Percentiles rank a stretch among this genome's conserved stretches.
Evolutionary conservation across 2,329 filamentous ascomycete species (phyloP).

Genomic region (Geoglossum cookeanum): DNA sequence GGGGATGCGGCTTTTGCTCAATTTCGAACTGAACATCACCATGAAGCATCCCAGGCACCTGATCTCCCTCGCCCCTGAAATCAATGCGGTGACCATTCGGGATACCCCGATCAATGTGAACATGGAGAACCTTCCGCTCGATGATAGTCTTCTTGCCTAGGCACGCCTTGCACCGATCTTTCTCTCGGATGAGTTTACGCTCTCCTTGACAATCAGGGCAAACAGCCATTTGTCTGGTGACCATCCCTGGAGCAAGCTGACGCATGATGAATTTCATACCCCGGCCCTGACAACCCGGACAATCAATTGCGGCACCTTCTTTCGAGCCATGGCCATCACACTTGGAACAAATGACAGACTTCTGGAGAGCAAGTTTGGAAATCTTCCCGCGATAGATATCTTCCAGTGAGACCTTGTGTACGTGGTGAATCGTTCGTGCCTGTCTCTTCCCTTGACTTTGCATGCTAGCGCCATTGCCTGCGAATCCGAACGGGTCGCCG

Average conservation of each 20-base stretch:
- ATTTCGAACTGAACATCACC: slow-evolving; percentile 98
- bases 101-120: slow-evolving; percentile 91
- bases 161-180: slow-evolving; percentile 95
- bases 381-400: slow-evolving; percentile 97
- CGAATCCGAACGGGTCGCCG: slow-evolving; percentile 47
- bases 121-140: slow-evolving; percentile 94
- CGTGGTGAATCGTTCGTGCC: slow-evolving; percentile 92
- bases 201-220: slow-evolving; percentile 97
- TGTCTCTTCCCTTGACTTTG: slow-evolving; percentile 68
- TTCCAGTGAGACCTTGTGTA: slow-evolving; percentile 94
- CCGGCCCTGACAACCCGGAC: slow-evolving; percentile 72
- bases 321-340: slow-evolving; percentile 91
- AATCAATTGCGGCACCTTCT: slow-evolving; percentile 92
- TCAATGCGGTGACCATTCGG: slow-evolving; percentile 90
- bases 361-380: slow-evolving; percentile 91
- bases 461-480: slow-evolving; percentile 59
- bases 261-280: slow-evolving; percentile 99
- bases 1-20: slow-evolving; percentile 91
- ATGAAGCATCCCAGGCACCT: slow-evolving; percentile 77
- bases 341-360: slow-evolving; percentile 89
- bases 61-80: slow-evolving; percentile 92
- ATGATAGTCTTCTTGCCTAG: slow-evolving; percentile 94
- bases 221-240: slow-evolving; percentile 97
- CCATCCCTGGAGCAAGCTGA: slow-evolving; percentile 94
- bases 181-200: slow-evolving; percentile 89